Base-by-base conservation (phyloP, 2,329 filamentous ascomycete genomes). In the Triangularia setosa region DNA sequence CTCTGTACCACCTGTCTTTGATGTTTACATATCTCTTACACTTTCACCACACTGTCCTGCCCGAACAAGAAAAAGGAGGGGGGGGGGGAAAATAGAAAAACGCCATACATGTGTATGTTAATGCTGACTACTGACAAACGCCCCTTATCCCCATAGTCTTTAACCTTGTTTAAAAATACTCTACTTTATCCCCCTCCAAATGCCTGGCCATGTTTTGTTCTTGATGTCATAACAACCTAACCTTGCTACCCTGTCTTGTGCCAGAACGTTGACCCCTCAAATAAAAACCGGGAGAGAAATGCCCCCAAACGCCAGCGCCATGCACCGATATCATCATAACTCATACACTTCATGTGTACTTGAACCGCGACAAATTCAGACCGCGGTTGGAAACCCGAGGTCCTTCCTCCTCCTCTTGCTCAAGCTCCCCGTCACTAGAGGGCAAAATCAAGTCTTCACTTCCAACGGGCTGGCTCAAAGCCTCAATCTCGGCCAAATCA, bases 371-470 rank as follows among this genome's bases (percentile, higher is more conserved):
- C 58, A 86, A 73, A 64, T 85, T 75, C 24, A 85, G 71, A 18
- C 63, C 63, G 48, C 76, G 78, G 58, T 68, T 53, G 11, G 63
- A 44, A 5, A 9, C 76, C 6, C 74, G 68, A 1, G 67, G 67
- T 7, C 14, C 35, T 4, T 67, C 67, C 2, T 74, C 73, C 1
- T 65, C 68, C 33, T 80, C 79, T 9, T 73, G 72, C 6, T 81
- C 80, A 18, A 77, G 77, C 62, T 83, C 82, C 18, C 70, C 80
- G 64, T 83, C 81, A 65, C 83, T 84, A 71, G 83, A 83, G 25
- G 81, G 80, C 14, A 83, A 73, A 66, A 87, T 80, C 62, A 84
- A 78, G 63, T 87, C 85, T 71, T 87, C 85, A 69, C 84, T 87
- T 14, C 85, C 84, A 5, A 75, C 67, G 11, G 76, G 65, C 60